These are phyloP conservation scores for Nidularia pulvinata DNA, from an alignment of 768 basidiomycete genomes.

Conservation along the genomic window DNA sequence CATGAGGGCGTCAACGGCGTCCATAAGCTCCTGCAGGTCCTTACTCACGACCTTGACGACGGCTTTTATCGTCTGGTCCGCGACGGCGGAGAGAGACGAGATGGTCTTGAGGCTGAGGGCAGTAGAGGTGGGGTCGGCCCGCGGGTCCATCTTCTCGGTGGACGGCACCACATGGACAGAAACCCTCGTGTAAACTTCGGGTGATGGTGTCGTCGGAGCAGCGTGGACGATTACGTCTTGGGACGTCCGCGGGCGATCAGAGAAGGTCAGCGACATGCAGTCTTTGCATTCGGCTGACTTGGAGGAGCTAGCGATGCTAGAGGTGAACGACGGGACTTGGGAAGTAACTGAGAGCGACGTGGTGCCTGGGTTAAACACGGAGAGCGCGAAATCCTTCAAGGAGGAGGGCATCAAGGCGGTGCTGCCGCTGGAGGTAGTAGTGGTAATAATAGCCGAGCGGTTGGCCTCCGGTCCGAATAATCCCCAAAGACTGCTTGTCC, in stretches of 20 bases:
- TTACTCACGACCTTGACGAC: constrained; percentile 40
- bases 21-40: constrained; percentile 57
- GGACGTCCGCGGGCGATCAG: constrained; percentile 13
- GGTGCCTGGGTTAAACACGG: constrained; percentile 47
- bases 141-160: constrained; percentile 8
- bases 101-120: constrained; percentile 36
- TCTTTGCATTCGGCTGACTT: constrained; percentile 2
- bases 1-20: constrained; percentile 59
- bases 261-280: background rate
- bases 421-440: constrained; percentile 20
- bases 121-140: constrained; percentile 16
- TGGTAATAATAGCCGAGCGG: constrained; percentile 26
- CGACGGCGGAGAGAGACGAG: constrained; percentile 44
- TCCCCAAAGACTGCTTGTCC: constrained; percentile 32
- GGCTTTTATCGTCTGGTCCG: constrained; percentile 46
- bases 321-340: constrained; percentile 16
- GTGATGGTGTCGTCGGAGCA: constrained; percentile 12
- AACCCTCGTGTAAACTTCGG: constrained; percentile 22
- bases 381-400: constrained; percentile 48
- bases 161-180: constrained; percentile 21
- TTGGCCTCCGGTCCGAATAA: constrained; percentile 37
- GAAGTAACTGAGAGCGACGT: constrained; percentile 35
- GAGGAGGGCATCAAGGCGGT: constrained; percentile 33
- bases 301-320: constrained; percentile 19
- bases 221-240: constrained; percentile 21